Conservation (phyloP, 1,139 yeast genomes). For the Arxiozyma heterogenica region DNA sequence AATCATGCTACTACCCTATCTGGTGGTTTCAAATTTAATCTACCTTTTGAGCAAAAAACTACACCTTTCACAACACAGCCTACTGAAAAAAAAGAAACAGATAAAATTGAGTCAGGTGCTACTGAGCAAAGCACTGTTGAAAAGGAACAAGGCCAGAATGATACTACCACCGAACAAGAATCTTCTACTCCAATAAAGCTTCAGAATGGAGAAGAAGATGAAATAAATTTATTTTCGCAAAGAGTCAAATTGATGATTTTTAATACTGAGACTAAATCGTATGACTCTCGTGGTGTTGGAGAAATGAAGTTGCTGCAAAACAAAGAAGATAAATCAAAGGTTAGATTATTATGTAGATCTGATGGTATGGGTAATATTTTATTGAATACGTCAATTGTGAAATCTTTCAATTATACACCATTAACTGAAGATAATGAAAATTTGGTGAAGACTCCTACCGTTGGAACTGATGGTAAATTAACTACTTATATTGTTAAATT, state of each 20-base stretch:
- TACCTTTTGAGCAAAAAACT: conserved; percentile 25
- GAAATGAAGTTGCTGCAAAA: conserved; percentile 64
- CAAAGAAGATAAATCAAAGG: conserved; percentile 44
- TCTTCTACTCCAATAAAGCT: conserved; percentile 43
- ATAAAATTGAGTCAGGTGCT: conserved; percentile 4
- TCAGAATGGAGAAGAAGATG: conserved; percentile 83
- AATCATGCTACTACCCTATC: conserved; percentile 11
- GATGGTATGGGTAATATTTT: conserved; percentile 83
- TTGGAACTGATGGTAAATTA: conserved; percentile 38
- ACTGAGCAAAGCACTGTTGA: neutral
- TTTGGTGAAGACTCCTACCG: conserved; percentile 48
- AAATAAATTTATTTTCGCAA: conserved; percentile 52
- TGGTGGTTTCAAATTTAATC: conserved; percentile 26
- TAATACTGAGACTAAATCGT: conserved; percentile 42
- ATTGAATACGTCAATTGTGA: conserved; percentile 50
- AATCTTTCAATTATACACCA: conserved; percentile 44
- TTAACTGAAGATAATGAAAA: conserved; percentile 44
- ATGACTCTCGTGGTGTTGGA: conserved; percentile 67
- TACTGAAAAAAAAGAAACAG: conserved; percentile 10
- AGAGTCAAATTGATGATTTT: conserved; percentile 65
- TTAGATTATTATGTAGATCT: conserved; percentile 71
- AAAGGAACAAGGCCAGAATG: conserved; percentile 30
- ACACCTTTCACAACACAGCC: neutral
- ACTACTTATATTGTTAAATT: conserved; percentile 64
- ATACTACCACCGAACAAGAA: neutral